These are phyloP conservation scores for Dictyostelium brefeldianum DNA, from an alignment of 78 protist species.

Conservation along the genomic window DNA sequence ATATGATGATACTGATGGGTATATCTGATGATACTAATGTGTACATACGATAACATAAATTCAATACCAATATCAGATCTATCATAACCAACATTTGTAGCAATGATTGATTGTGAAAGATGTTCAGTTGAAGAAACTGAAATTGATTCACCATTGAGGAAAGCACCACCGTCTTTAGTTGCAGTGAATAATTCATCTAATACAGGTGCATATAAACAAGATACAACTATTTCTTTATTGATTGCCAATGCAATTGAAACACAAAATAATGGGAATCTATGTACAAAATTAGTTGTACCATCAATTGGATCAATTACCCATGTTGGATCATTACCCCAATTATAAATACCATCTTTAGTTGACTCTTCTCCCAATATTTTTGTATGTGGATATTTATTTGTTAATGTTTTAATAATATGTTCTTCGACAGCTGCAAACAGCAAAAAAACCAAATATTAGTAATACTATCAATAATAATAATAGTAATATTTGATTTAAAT, in stretches of 20 bases:
- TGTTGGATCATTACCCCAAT: slow-evolving; percentile 86
- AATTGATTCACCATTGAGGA: slow-evolving; percentile 65
- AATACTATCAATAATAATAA: too few species aligned
- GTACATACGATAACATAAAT: slow-evolving; percentile 72
- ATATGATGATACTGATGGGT: background rate
- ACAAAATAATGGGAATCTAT: slow-evolving; percentile 82
- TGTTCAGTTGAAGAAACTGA: slow-evolving; percentile 14
- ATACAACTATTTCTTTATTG: slow-evolving; percentile 51
- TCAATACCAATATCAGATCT: slow-evolving; percentile 62
- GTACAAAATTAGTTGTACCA: slow-evolving; percentile 95
- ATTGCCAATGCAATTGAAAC: slow-evolving; percentile 81
- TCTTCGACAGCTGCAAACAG: slow-evolving; percentile 41
- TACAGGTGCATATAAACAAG: slow-evolving; percentile 79
- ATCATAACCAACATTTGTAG: slow-evolving; percentile 83
- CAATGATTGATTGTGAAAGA: slow-evolving; percentile 57
- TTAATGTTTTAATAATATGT: slow-evolving; percentile 54
- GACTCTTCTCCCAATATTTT: slow-evolving; percentile 79
- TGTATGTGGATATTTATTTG: slow-evolving; percentile 68
- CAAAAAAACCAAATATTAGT: too few species aligned
- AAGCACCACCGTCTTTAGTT: slow-evolving; percentile 74
- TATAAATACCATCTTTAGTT: slow-evolving; percentile 59
- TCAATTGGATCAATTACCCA: slow-evolving; percentile 95
- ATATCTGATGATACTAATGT: too few species aligned
- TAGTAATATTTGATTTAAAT: background rate
- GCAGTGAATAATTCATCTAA: slow-evolving; percentile 85